Evolutionary conservation across 148 eudicot species (phyloP).

Genomic region (Rhododendron henanense): DNA sequence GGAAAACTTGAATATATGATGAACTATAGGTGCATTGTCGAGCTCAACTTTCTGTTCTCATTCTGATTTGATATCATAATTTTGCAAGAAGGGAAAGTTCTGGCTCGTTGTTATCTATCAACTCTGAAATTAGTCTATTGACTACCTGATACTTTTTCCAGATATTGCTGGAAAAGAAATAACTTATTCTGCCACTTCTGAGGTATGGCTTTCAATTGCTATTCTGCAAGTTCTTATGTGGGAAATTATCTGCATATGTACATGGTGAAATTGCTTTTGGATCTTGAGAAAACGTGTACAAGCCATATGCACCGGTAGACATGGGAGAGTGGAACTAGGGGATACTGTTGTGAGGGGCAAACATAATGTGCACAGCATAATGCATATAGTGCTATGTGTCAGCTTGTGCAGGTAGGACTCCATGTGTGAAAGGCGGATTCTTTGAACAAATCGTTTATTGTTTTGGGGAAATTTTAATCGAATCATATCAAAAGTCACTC

Average conservation of each 20-base stretch:
- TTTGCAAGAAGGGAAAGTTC: neutral
- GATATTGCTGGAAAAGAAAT: constrained; percentile 27
- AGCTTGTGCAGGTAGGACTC: neutral
- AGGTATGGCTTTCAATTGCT: constrained; percentile 23
- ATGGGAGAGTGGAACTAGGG: neutral
- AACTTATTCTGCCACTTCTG: constrained; percentile 19
- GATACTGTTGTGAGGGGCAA: neutral
- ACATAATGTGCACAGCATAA: neutral
- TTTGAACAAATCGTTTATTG: neutral
- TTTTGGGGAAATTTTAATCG: neutral
- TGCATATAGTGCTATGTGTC: neutral
- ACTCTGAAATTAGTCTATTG: neutral
- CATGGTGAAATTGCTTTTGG: neutral
- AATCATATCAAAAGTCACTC: neutral
- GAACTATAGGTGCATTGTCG: neutral
- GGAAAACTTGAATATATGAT: neutral
- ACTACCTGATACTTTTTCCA: constrained; percentile 4
- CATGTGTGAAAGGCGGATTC: neutral
- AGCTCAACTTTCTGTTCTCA: neutral
- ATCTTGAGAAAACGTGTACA: neutral
- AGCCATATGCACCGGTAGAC: neutral
- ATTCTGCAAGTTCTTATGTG: neutral
- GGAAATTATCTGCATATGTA: neutral
- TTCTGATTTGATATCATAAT: neutral
- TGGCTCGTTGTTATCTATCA: neutral